A percentile compares a stretch with the other conserved stretches of the same genome.
phyloP scores from a whole-genome alignment of 805 yeast genomes.

The Suhomyces sp. region DNA sequence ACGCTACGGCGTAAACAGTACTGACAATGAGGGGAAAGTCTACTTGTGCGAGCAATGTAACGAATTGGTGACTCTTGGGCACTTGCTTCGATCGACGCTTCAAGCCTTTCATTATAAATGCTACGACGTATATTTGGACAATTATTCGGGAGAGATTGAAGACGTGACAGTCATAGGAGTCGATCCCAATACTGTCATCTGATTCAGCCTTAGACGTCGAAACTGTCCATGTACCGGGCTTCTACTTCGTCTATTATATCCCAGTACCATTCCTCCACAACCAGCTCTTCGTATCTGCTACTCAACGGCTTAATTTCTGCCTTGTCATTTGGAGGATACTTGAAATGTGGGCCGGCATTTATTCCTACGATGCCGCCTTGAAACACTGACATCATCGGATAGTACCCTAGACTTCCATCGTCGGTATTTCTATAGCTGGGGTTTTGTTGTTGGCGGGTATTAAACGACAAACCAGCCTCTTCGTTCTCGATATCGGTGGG shows the following conservation, averaged over 20 bases:
- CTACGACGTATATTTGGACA: conserved; percentile 27
- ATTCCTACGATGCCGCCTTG: conserved; percentile 73
- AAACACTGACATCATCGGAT: conserved; percentile 83
- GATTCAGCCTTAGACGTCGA: conserved; percentile 19
- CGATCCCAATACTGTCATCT: neutral
- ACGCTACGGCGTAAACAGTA: conserved; percentile 33
- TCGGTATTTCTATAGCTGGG: conserved; percentile 49
- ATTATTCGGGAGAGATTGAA: neutral
- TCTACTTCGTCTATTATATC: conserved; percentile 86
- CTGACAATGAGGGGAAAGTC: conserved; percentile 32
- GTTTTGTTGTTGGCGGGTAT: conserved; percentile 35
- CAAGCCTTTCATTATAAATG: conserved; percentile 48
- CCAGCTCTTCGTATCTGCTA: conserved; percentile 61
- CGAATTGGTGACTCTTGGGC: conserved; percentile 53
- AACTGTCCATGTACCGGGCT: conserved; percentile 50
- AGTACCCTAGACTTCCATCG: conserved; percentile 87
- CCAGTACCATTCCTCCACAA: conserved; percentile 78
- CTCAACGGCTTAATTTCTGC: conserved; percentile 47
- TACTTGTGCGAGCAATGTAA: conserved; percentile 49
- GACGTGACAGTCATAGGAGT: neutral
- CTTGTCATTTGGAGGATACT: conserved; percentile 33
- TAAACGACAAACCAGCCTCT: conserved; percentile 21
- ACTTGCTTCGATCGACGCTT: conserved; percentile 26
- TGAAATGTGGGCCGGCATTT: conserved; percentile 65
- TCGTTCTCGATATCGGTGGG: conserved; percentile 70